These are phyloP conservation scores for Hypoxylon sp. DNA, from an alignment of 2,329 filamentous ascomycete genomes.

Conservation along the genomic window DNA sequence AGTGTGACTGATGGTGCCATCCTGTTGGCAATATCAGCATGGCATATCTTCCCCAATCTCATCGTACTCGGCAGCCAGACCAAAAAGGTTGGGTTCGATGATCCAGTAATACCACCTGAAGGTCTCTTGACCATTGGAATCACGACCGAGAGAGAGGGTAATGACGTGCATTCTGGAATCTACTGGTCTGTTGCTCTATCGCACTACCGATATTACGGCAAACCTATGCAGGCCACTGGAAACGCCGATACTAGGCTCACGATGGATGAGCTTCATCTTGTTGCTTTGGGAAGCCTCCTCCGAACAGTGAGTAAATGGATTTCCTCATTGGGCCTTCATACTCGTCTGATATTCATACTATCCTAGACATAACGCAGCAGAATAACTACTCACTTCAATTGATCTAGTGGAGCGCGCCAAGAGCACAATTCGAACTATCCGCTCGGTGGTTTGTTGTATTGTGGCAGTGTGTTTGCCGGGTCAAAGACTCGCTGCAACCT, in stretches of 20 bases:
- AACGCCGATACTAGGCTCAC: background rate
- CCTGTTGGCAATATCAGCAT: slow-evolving; percentile 5
- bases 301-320: background rate
- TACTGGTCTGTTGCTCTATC: slow-evolving; percentile 5
- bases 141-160: background rate
- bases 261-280: slow-evolving; percentile 1
- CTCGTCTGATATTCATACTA: background rate
- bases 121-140: background rate
- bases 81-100: background rate
- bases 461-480: background rate
- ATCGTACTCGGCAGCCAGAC: background rate
- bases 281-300: slow-evolving; percentile 4
- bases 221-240: background rate
- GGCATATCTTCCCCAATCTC: slow-evolving; percentile 21
- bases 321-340: background rate
- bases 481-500: background rate
- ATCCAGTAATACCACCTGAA: background rate
- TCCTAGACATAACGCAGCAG: background rate
- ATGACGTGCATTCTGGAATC: background rate
- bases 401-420: background rate
- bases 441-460: background rate
- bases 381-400: background rate
- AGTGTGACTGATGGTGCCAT: background rate
- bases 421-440: background rate
- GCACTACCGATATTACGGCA: slow-evolving; percentile 3